Evolutionary conservation across 1,284 basidiomycete species (phyloP), one percentile per base, ranked within the genome.

Genomic region (Pseudozyma thailandica): DNA sequence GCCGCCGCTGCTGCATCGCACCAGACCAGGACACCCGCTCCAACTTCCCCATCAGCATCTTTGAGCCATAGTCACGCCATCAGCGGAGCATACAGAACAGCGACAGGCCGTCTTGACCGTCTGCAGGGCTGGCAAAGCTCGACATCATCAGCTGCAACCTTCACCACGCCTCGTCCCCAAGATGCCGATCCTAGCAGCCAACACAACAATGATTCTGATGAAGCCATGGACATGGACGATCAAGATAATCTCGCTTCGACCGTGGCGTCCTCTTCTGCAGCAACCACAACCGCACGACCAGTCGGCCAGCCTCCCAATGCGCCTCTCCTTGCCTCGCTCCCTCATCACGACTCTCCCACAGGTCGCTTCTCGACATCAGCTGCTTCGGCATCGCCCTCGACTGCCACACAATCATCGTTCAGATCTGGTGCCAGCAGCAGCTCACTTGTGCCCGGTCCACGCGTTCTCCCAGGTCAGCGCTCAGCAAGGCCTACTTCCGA

Each of bases 171-270:
- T 30, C 60, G 49, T 1, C 20, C 43, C 12, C 33, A 43, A 6
- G 35, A 48, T 15, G 35, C 46, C 18, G 41, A 45, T 3, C 16
- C 23, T 10, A 44, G 25, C 39, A 23, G 12, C n/a, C 31, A 43
- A 8, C 13, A 15, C 28, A 26, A 33, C 38, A 20, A 45, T 16
- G 58, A 59, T 23, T 43, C 53, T 3, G 69, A 72, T 39, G 46
- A 54, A 20, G 62, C 62, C 16, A 72, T 72, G 69, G 69, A 72
- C 39, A 66, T 72, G 69, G 69, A 72, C 26, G 57, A 57, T 5
- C 50, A 46, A n/a, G 57, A 64, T 37, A 47, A 53, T 9, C 31
- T 50, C 26, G 33, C 25, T 27, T 47, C 61, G 13, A 45, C 53
- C 4, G 18, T 56, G 15, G 49, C 55, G 16, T 50, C 50, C 8